Evolutionary conservation across 768 basidiomycete genomes (phyloP).

Genomic region (Mycena haematopus): DNA sequence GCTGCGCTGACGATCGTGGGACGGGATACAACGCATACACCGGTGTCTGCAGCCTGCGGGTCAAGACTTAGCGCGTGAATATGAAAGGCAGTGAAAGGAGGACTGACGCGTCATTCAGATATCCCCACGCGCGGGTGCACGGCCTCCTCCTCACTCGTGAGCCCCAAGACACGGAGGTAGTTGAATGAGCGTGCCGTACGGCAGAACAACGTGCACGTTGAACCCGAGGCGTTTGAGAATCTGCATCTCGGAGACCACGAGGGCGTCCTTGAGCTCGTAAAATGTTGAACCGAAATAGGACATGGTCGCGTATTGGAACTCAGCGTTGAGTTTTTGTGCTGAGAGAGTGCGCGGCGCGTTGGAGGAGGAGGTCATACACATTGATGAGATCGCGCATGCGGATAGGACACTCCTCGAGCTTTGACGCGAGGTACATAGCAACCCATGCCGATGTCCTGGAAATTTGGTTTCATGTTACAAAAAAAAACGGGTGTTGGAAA

Average conservation of each 20-base stretch:
- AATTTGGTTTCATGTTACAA: too few relatives aligned
- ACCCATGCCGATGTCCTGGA: constrained; percentile 80
- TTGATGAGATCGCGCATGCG: constrained; percentile 95
- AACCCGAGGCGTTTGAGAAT: constrained; percentile 95
- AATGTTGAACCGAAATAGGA: constrained; percentile 88
- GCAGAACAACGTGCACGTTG: constrained; percentile 90
- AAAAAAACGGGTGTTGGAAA: too few relatives aligned
- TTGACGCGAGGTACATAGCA: constrained; percentile 87
- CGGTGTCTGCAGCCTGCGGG: constrained; percentile 67
- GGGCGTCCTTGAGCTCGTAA: constrained; percentile 92
- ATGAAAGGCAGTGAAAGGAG: not conserved
- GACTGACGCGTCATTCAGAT: constrained; percentile 93
- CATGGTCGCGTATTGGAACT: constrained; percentile 82
- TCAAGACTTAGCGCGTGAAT: not conserved
- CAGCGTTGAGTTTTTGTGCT: constrained; percentile 39
- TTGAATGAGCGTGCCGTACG: constrained; percentile 95
- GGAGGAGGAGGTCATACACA: constrained; percentile 88
- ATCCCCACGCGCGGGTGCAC: constrained; percentile 88
- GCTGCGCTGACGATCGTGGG: constrained; percentile 88
- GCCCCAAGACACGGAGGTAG: constrained; percentile 89
- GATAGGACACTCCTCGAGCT: constrained; percentile 90
- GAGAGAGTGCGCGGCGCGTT: constrained; percentile 66
- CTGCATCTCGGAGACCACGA: constrained; percentile 97
- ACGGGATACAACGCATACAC: constrained; percentile 91
- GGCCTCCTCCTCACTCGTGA: constrained; percentile 74